Percentiles rank a stretch among this genome's conserved stretches.
Evolutionary conservation across 2,329 filamentous ascomycete genomes (phyloP).

Genomic region (Diaporthe australafricana): DNA sequence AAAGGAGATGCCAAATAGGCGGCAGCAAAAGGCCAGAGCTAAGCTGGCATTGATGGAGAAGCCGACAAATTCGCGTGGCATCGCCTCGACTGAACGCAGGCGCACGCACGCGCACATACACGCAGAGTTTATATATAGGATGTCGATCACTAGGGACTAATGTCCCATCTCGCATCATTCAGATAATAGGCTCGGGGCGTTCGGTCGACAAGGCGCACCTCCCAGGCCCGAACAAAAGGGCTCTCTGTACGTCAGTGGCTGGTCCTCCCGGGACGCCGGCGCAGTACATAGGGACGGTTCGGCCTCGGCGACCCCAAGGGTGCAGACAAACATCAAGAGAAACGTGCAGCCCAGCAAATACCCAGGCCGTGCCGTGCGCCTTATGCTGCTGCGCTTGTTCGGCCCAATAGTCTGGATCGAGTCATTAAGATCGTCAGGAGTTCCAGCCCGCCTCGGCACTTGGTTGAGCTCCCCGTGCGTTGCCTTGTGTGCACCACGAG

Average conservation of each 20-base stretch:
- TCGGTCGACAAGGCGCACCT: background rate
- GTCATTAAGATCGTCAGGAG: constrained; percentile 24
- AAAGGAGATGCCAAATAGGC: background rate
- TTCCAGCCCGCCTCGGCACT: constrained; percentile 7
- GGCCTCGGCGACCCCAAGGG: background rate
- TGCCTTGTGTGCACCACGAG: constrained; percentile 12
- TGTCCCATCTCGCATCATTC: background rate
- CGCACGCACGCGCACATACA: background rate
- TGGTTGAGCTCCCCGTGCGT: background rate
- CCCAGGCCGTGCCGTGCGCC: constrained; percentile 18
- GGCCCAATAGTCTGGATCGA: constrained; percentile 17
- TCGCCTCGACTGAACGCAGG: background rate
- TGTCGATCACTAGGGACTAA: background rate
- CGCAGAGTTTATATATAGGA: constrained; percentile 24
- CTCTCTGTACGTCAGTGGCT: background rate
- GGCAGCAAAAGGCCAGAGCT: background rate
- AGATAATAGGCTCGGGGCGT: constrained; percentile 13
- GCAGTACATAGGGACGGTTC: constrained; percentile 2
- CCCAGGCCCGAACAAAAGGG: background rate
- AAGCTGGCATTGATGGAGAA: background rate
- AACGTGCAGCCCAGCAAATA: constrained; percentile 23
- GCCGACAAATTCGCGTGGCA: background rate
- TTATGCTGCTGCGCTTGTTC: background rate
- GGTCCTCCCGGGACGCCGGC: background rate
- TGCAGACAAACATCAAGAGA: constrained; percentile 4